Base-by-base conservation (phyloP, 352 stramenopile species). In the Thraustochytrium striatum region DNA sequence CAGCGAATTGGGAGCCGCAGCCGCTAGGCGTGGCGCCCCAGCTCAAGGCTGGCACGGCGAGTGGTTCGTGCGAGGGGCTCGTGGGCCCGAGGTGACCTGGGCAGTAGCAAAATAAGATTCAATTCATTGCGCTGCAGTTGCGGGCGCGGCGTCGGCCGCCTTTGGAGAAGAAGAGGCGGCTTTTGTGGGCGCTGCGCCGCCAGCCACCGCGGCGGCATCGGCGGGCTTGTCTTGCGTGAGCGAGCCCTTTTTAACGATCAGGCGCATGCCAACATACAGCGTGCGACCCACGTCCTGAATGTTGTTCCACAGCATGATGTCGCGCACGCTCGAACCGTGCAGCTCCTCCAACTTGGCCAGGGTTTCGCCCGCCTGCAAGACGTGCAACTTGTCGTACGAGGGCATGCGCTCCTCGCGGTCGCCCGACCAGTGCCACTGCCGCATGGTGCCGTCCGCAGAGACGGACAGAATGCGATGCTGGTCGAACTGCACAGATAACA, bases 291-390 rank as follows among this genome's bases (percentile, higher is more conserved):
- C 28, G 32, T 61, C 65, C 21, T 75, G 43, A 32, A 75, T 30
- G 52, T 75, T 75, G 52, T 75, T 75, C 65, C 65, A 75, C 19
- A 35, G 21, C 65, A 75, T 75, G 30, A 75, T 5, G 32, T 75
- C 50, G 11, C 32, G n/a, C 16, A 38, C 8, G 7, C 41, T 30
- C 13, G 39, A 1, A n/a, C 65, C 41, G 65, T 75, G 61, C 7
- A 75, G n/a, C 50, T 75, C 68, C 47, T 68, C 65, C 7, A 75
- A 38, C 8, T 5, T 75, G 21, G 65, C 65, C 19, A 75, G 39
- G 5, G 65, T 75, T 28, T 75, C 65, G n/a, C 65, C 65, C 32
- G 43, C 36, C 50, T 75, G 44, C 39, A 75, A 7, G 3, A 75
- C 65, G 3, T 75, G 65, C 13, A 75, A 30, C 32, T 75, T 75